Evolutionary conservation across 495 filamentous ascomycete species (phyloP), one percentile per base, ranked within the genome.

Genomic region (Aspergillus heteromorphus): DNA sequence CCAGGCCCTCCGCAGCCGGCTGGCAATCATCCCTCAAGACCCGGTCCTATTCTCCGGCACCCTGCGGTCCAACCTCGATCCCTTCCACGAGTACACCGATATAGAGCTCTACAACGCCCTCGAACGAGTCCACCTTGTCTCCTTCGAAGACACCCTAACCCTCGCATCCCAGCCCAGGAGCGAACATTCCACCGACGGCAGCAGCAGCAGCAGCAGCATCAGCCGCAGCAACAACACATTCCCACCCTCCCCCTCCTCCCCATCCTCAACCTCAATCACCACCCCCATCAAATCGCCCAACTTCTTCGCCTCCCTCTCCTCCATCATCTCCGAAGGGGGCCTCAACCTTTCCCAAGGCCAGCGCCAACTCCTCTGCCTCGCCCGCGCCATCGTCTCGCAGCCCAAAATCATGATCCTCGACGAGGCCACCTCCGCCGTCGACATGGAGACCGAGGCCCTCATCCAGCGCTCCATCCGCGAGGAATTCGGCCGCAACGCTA

Each of bases 391-490:
- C 61, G 84, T 95, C 27, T 75, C 83, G 4, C 79, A 83, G 0
- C 88, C 89, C 10, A 87, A 87, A 60, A 85, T 96, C 55, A 86
- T 96, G 80, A 83, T 96, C 8, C 78, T 96, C 9, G 91, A 96
- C 63, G 91, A 96, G 70, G 91, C 91, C 0, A 96, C 91, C 0
- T 87, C 83, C 4, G 88, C 91, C 2, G 89, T 96, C 4, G 91
- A 96, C 67, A 91, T 89, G 85, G 80, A 84, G 34, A 93, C 88
- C 0, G 91, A 96, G 66, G 74, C 79, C 6, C 72, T 92, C 14
- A 93, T 96, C 57, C 89, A 95, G 70, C 78, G 85, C 11, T 86
- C 81, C 45, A 95, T 96, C 56, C 79, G 89, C 14, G 83, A 87
- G 45, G 88, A 91, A 65, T 95, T 93, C 51, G 72, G 71, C 9